A percentile compares a stretch with the other conserved stretches of the same genome.
These are phyloP conservation scores for Scutellaria galericulata DNA, from an alignment of 257 asterid species.

Conservation along the genomic window DNA sequence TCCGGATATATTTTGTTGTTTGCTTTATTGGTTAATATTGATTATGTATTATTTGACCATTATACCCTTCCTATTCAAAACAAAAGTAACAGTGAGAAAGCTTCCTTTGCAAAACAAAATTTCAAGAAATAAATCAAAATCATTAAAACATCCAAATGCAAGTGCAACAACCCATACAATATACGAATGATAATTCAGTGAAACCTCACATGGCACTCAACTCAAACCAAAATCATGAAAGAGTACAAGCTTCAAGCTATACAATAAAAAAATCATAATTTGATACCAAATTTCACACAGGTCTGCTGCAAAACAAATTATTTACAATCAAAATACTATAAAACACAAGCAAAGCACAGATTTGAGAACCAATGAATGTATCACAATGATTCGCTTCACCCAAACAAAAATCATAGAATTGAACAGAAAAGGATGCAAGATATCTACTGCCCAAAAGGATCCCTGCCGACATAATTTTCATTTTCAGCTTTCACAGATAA, in stretches of 20 bases:
- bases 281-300: constrained; percentile 6
- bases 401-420: neutral
- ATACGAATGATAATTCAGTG: constrained; percentile 18
- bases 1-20: too few species aligned
- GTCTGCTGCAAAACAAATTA: neutral
- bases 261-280: constrained; percentile 8
- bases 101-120: too few species aligned
- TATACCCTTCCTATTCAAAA: too few species aligned
- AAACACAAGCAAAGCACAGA: neutral
- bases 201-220: constrained; percentile 5
- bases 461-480: constrained; percentile 13
- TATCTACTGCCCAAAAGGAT: neutral
- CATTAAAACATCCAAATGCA: too few species aligned
- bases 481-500: neutral
- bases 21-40: too few species aligned
- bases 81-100: too few species aligned
- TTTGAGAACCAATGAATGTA: neutral
- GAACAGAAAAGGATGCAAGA: neutral
- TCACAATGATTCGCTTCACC: neutral
- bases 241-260: neutral
- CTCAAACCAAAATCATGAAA: constrained; percentile 4
- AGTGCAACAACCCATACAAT: too few species aligned
- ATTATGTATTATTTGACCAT: too few species aligned
- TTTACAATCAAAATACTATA: neutral
- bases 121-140: too few species aligned